Evolutionary conservation across 257 asterid genomes (phyloP).

Genomic region (Verbena officinalis): DNA sequence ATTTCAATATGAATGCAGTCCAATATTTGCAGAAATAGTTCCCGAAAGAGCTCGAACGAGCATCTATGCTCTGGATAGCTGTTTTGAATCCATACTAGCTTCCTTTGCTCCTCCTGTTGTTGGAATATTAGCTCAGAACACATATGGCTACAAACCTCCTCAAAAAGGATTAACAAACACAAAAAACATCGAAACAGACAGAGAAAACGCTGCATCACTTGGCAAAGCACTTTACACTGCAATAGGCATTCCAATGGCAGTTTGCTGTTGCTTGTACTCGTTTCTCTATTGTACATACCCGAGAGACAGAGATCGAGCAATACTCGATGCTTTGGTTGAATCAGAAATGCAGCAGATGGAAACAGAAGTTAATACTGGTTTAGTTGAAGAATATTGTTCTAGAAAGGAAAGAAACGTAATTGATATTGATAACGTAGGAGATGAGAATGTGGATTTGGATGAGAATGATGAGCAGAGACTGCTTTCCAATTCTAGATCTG

Average conservation of each 20-base stretch:
- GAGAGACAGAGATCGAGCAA: slow-evolving; percentile 78
- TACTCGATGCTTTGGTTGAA: slow-evolving; percentile 63
- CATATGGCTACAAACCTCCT: slow-evolving; percentile 68
- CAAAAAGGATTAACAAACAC: slow-evolving; percentile 45
- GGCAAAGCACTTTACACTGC: slow-evolving; percentile 93
- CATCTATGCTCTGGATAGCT: slow-evolving; percentile 79
- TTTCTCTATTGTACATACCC: slow-evolving; percentile 80
- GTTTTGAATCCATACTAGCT: slow-evolving; percentile 76
- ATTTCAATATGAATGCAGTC: slow-evolving; percentile 46
- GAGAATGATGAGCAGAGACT: slow-evolving; percentile 61
- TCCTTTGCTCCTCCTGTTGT: slow-evolving; percentile 92
- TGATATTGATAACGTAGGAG: slow-evolving; percentile 44
- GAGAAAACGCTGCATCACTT: slow-evolving; percentile 82
- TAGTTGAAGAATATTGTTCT: slow-evolving; percentile 30
- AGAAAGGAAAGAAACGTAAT: slow-evolving; percentile 42
- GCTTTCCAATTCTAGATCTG: slow-evolving; percentile 31
- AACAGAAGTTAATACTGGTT: slow-evolving; percentile 24
- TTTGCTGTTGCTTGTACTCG: slow-evolving; percentile 72
- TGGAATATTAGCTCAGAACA: slow-evolving; percentile 69
- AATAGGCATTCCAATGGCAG: slow-evolving; percentile 72
- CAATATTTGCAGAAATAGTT: slow-evolving; percentile 87
- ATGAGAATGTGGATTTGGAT: slow-evolving; percentile 36
- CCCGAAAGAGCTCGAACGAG: slow-evolving; percentile 82
- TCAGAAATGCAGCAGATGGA: slow-evolving; percentile 58
- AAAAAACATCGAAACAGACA: slow-evolving; percentile 49